Evolutionary conservation across 2,329 filamentous ascomycete species (phyloP).

Genomic region (Xylariomycetidae sp.): DNA sequence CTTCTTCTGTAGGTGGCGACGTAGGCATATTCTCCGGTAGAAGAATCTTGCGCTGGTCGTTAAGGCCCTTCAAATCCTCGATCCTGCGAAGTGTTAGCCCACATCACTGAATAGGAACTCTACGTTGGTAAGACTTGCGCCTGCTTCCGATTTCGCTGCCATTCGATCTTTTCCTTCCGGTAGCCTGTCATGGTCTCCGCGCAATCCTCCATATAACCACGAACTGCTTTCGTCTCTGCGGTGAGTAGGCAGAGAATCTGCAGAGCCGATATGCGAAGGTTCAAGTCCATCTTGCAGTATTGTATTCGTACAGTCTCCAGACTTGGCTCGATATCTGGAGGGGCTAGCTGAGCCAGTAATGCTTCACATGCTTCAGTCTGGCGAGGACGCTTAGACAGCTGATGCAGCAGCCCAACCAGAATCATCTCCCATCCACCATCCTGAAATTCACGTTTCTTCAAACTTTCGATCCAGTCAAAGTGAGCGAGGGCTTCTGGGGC

Average conservation of each 20-base stretch:
- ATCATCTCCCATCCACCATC: slow-evolving; percentile 91
- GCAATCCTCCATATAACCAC: slow-evolving; percentile 86
- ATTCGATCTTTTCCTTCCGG: slow-evolving; percentile 92
- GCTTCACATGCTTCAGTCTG: slow-evolving; percentile 71
- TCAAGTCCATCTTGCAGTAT: slow-evolving; percentile 76
- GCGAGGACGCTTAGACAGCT: slow-evolving; percentile 71
- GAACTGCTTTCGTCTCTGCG: slow-evolving; percentile 78
- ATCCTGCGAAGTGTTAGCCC: slow-evolving; percentile 43
- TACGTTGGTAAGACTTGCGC: too few relatives aligned
- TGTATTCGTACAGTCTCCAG: slow-evolving; percentile 67
- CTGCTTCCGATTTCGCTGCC: slow-evolving; percentile 71
- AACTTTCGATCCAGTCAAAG: slow-evolving; percentile 80
- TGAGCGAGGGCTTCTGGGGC: slow-evolving; percentile 71
- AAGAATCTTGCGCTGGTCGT: slow-evolving; percentile 69
- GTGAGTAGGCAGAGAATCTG: slow-evolving; percentile 85
- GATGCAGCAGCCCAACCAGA: slow-evolving; percentile 79
- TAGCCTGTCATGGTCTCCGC: slow-evolving; percentile 91
- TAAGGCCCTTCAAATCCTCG: slow-evolving; percentile 66
- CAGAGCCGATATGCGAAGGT: slow-evolving; percentile 72
- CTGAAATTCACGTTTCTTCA: slow-evolving; percentile 78
- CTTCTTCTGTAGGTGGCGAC: slow-evolving; percentile 44
- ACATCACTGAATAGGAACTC: too few relatives aligned
- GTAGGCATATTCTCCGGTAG: slow-evolving; percentile 68
- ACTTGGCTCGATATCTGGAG: slow-evolving; percentile 69
- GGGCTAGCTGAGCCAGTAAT: slow-evolving; percentile 75